These are phyloP conservation scores for Protomyces macrosporus DNA, from an alignment of 1,139 yeast species.

Conservation along the genomic window DNA sequence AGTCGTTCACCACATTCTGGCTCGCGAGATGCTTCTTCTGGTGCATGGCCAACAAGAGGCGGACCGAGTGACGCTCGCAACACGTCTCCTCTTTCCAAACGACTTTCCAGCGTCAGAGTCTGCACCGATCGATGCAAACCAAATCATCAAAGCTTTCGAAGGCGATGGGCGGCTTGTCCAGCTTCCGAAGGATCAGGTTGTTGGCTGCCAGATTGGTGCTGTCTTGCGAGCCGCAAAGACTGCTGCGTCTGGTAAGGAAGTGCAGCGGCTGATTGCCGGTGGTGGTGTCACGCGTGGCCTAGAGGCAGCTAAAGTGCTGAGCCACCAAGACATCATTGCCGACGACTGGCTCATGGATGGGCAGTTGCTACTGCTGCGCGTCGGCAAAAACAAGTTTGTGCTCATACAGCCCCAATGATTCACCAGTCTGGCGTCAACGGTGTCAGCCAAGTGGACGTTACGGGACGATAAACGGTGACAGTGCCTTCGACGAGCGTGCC, in stretches of 20 bases:
- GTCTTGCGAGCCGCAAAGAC: conserved; percentile 7
- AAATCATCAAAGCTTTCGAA: conserved; percentile 54
- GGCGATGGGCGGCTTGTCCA: conserved; percentile 55
- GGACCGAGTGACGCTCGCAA: conserved; percentile 55
- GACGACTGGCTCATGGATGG: conserved; percentile 54
- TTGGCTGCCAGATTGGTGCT: conserved; percentile 39
- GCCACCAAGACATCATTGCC: conserved; percentile 50
- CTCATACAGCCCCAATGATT: background rate
- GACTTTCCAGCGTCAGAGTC: conserved; percentile 47
- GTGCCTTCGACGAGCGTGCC: conserved; percentile 48
- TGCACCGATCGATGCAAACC: conserved; percentile 45
- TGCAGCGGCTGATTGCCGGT: conserved; percentile 56
- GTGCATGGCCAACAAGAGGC: conserved; percentile 81
- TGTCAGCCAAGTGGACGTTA: conserved; percentile 32
- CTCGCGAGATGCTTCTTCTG: conserved; percentile 78
- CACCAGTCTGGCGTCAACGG: background rate
- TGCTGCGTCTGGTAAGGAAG: conserved; percentile 46
- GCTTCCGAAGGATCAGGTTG: conserved; percentile 42
- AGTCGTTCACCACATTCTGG: conserved; percentile 68
- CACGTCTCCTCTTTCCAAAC: conserved; percentile 61
- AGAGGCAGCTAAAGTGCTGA: conserved; percentile 51
- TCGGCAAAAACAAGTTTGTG: conserved; percentile 53
- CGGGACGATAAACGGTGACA: conserved; percentile 52
- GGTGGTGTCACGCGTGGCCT: conserved; percentile 74
- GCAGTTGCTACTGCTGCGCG: conserved; percentile 57